Base-by-base conservation (phyloP, 73 alveolate genomes). In the Paramecium pentaurelia region DNA sequence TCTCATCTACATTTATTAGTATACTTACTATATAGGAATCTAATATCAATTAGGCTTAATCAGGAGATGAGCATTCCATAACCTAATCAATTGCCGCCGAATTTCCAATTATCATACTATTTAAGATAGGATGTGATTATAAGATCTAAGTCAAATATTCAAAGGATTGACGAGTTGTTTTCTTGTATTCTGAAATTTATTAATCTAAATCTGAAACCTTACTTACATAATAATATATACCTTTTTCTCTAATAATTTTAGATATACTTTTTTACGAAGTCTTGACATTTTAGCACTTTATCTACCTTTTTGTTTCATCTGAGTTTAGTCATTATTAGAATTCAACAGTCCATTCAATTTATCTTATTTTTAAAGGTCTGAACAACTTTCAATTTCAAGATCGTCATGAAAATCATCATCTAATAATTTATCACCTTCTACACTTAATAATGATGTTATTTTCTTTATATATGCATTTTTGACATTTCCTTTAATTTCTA, bases 221-320 rank as follows among this genome's bases (percentile, higher is more conserved):
- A 60, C 40, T 28, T 28, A 12, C 25, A 25, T 64, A 8, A 7
- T 3, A 8, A 2, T 3, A 54, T 1, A n/a, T 64, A 93, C 96
- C 20, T 93, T 93, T 42, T 70, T 86, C 12, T 93, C 96, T 9
- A 93, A 51, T 3, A 71, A 59, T 38, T 59, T 75, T 9, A 87
- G 34, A 51, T 93, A 93, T 20, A 86, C 92, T 58, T 93, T 93
- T 88, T 93, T 93, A 40, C 96, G 68, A 34, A 60, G 88, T 44
- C 96, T 88, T 22, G 93, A 93, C 68, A 60, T 93, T 68, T 89
- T 90, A 2, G 96, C 96, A 51, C 93, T 58, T 49, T 93, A 44
- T 28, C 44, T 64, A 8, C 42, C 51, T 18, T 64, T 64, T 27
- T 27, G 34, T 64, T 64, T 64, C 75, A 59, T 32, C 5, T 64